Conservation (phyloP, 805 yeast genomes). For the Wickerhamomyces subpelliculosus region DNA sequence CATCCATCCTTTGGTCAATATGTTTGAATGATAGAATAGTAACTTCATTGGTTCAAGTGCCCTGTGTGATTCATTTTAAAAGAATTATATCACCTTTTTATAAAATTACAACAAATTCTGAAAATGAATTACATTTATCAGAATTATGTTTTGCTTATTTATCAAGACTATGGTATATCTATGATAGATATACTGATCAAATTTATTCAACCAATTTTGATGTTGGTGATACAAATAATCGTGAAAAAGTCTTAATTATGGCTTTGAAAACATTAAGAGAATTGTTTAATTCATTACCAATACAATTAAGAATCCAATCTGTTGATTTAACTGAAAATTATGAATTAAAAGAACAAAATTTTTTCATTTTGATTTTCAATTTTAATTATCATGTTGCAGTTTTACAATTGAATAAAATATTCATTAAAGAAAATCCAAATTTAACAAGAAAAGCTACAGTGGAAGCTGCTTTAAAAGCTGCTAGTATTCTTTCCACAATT, state of each 20-base stretch:
- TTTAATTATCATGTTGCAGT: conserved; percentile 19
- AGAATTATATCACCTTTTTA: conserved; percentile 27
- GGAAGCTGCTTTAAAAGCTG: conserved; percentile 13
- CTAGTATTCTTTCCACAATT: conserved; percentile 2
- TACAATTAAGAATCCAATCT: conserved; percentile 4
- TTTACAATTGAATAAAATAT: conserved; percentile 17
- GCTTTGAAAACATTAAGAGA: conserved; percentile 21
- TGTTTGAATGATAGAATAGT: conserved; percentile 26
- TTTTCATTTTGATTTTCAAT: conserved; percentile 15
- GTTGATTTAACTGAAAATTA: background rate
- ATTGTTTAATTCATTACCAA: conserved; percentile 18
- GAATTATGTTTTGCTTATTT: conserved; percentile 23
- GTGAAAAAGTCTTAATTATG: conserved; percentile 17
- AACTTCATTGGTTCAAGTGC: conserved; percentile 21
- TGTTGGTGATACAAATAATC: conserved; percentile 25
- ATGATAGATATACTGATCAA: conserved; percentile 28
- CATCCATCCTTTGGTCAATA: conserved; percentile 25
- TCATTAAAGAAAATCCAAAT: conserved; percentile 9
- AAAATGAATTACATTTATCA: conserved; percentile 7
- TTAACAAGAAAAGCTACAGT: conserved; percentile 13
- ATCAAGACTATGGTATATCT: conserved; percentile 24
- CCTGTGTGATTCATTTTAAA: conserved; percentile 27
- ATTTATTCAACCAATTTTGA: conserved; percentile 25
- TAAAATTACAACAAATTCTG: conserved; percentile 10
- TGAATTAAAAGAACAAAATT: conserved; percentile 3